phyloP scores from a whole-genome alignment of 805 yeast genomes.

The Diddensiella caesifluorescens region DNA sequence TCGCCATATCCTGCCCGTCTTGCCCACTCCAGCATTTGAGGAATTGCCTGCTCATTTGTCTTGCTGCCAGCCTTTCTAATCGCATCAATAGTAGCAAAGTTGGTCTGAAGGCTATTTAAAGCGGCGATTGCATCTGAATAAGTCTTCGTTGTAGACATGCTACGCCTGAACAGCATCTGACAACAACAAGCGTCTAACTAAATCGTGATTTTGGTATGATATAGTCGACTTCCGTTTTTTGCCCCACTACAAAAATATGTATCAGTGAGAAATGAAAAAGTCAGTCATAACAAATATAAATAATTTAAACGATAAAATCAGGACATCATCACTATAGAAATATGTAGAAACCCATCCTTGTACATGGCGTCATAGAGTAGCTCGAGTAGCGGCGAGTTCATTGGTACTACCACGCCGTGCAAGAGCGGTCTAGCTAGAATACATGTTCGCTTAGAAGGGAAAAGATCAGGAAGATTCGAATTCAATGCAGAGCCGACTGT shows the following conservation, averaged over 20 bases:
- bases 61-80: conserved; percentile 69
- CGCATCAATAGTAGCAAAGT: conserved; percentile 84
- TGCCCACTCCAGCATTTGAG: conserved; percentile 82
- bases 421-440: conserved; percentile 41
- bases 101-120: conserved; percentile 82
- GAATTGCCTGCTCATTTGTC: conserved; percentile 58
- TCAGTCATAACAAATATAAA: too few relatives aligned
- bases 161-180: background rate
- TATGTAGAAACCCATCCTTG: conserved; percentile 64
- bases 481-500: conserved; percentile 41
- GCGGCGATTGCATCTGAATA: conserved; percentile 74
- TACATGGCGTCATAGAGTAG: conserved; percentile 43
- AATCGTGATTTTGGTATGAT: too few relatives aligned
- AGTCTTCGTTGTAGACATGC: conserved; percentile 9
- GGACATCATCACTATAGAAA: conserved; percentile 39
- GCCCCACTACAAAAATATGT: too few relatives aligned
- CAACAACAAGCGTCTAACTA: too few relatives aligned
- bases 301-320: too few relatives aligned
- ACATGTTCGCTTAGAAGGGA: conserved; percentile 37
- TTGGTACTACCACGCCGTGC: conserved; percentile 53
- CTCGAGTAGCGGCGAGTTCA: conserved; percentile 41
- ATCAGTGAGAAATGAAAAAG: too few relatives aligned
- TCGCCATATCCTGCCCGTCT: conserved; percentile 58
- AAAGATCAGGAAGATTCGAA: conserved; percentile 41
- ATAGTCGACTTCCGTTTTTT: too few relatives aligned